Percentiles rank a stretch among this genome's conserved stretches.
Conservation (phyloP, 2,329 filamentous ascomycete genomes). For the Aspergillus nomiae region DNA sequence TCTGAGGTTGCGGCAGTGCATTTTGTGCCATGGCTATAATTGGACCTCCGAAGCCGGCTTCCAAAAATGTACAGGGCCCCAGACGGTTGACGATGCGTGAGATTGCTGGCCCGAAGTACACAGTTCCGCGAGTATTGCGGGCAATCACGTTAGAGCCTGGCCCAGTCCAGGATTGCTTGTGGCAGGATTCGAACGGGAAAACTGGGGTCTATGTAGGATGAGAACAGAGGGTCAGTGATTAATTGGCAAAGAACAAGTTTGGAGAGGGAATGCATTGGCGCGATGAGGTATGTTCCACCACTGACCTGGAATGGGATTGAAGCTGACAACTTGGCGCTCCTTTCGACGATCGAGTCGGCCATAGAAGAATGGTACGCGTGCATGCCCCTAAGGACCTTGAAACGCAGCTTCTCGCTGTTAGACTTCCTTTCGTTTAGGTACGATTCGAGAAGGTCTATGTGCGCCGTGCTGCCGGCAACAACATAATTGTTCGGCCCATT, state of each 20-base stretch:
- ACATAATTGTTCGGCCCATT: conserved; percentile 7
- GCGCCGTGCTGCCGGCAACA: conserved; percentile 34
- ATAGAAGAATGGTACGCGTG: conserved; percentile 1
- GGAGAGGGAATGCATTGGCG: too few species aligned
- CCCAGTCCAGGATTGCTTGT: conserved; percentile 8
- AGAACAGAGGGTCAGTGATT: too few species aligned
- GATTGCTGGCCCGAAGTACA: conserved; percentile 47
- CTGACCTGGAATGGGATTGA: too few species aligned
- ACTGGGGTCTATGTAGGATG: conserved; percentile 16
- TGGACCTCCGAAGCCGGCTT: conserved; percentile 36
- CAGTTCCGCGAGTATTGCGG: conserved; percentile 45
- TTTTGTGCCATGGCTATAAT: conserved; percentile 37
- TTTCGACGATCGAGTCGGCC: conserved; percentile 9
- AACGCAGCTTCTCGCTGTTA: not conserved
- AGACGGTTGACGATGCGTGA: conserved; percentile 24
- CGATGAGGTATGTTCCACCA: too few species aligned
- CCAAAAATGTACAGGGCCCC: conserved; percentile 24
- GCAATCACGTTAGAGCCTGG: conserved; percentile 21
- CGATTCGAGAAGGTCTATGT: conserved; percentile 13
- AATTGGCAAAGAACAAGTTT: too few species aligned
- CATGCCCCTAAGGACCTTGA: not conserved
- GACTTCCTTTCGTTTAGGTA: too few species aligned
- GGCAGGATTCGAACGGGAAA: conserved; percentile 28
- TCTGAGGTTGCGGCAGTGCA: conserved; percentile 20
- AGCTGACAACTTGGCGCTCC: too few species aligned